These are phyloP conservation scores for Fistulina hepatica DNA, from an alignment of 1,284 basidiomycete genomes.

Conservation along the genomic window DNA sequence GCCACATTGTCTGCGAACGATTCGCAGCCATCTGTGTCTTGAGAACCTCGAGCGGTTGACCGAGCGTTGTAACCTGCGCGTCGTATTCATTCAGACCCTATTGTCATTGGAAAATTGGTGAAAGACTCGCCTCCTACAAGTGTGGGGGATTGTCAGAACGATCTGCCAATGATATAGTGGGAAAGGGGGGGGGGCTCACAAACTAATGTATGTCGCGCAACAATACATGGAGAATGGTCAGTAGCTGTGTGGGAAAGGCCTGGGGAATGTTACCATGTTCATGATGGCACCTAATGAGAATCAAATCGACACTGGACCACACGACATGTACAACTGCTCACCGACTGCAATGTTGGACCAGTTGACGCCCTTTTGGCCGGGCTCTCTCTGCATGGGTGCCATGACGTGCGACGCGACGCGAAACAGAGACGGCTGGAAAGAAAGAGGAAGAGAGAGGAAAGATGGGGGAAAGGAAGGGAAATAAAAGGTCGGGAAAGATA, in stretches of 20 bases:
- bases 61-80: slow-evolving; percentile 83
- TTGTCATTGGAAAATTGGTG: too few relatives aligned
- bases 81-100: slow-evolving; percentile 7
- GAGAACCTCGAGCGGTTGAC: slow-evolving; percentile 95
- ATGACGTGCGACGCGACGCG: slow-evolving; percentile 12
- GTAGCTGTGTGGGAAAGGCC: slow-evolving; percentile 9
- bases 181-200: slow-evolving; percentile 31
- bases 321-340: slow-evolving; percentile 27
- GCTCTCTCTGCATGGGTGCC: slow-evolving; percentile 74
- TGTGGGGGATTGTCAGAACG: slow-evolving; percentile 6
- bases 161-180: neutral
- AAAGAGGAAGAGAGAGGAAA: slow-evolving; percentile 15
- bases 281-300: slow-evolving; percentile 72
- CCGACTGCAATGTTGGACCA: slow-evolving; percentile 99
- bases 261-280: slow-evolving; percentile 69
- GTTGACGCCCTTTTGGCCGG: slow-evolving; percentile 88
- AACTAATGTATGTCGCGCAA: slow-evolving; percentile 26
- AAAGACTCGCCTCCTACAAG: slow-evolving; percentile 1
- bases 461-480: slow-evolving; percentile 15
- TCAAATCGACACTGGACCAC: slow-evolving; percentile 15
- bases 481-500: too few relatives aligned
- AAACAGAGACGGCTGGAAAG: too few relatives aligned
- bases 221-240: slow-evolving; percentile 10
- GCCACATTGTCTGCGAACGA: slow-evolving; percentile 80
- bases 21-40: slow-evolving; percentile 99